A percentile compares a stretch with the other conserved stretches of the same genome.
phyloP scores from a whole-genome alignment of 1,284 basidiomycete species.

The Ustilago lituana region DNA sequence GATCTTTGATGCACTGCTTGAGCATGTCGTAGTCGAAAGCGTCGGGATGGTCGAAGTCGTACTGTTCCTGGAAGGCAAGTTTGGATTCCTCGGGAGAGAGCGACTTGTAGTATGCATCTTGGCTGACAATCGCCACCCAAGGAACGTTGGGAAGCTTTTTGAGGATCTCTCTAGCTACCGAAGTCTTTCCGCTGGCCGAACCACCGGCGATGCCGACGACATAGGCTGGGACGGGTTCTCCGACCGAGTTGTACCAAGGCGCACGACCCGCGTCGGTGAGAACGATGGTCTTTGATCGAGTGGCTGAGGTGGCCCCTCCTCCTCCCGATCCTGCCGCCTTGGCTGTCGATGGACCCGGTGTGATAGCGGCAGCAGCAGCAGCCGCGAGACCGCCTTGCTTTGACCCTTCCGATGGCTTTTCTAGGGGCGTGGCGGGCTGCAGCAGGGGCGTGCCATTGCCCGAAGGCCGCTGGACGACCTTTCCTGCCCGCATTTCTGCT shows the following conservation, averaged over 20 bases:
- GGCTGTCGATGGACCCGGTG: no score
- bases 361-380: slow-evolving; percentile 27
- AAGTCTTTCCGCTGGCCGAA: slow-evolving; percentile 90
- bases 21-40: slow-evolving; percentile 91
- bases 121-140: slow-evolving; percentile 65
- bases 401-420: slow-evolving; percentile 10
- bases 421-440: slow-evolving; percentile 26
- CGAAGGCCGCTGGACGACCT: slow-evolving; percentile 35
- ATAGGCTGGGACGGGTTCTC: slow-evolving; percentile 74
- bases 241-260: slow-evolving; percentile 76
- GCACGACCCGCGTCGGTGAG: slow-evolving; percentile 64
- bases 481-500: slow-evolving; percentile 30
- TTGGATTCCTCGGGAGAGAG: slow-evolving; percentile 79
- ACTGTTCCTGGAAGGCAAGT: slow-evolving; percentile 82
- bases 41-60: slow-evolving; percentile 93
- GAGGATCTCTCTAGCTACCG: slow-evolving; percentile 59
- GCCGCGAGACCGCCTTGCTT: slow-evolving; percentile 23
- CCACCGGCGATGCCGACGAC: slow-evolving; percentile 94
- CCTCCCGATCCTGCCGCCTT: slow-evolving; percentile 11
- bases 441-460: slow-evolving; percentile 49
- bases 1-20: slow-evolving; percentile 76
- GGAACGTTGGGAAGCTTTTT: slow-evolving; percentile 60
- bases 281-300: slow-evolving; percentile 51
- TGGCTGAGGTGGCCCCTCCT: slow-evolving; percentile 19
- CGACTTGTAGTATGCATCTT: slow-evolving; percentile 93